These are phyloP conservation scores for Trichoderma atrobrunneum DNA, from an alignment of 2,329 filamentous ascomycete genomes.

Conservation along the genomic window DNA sequence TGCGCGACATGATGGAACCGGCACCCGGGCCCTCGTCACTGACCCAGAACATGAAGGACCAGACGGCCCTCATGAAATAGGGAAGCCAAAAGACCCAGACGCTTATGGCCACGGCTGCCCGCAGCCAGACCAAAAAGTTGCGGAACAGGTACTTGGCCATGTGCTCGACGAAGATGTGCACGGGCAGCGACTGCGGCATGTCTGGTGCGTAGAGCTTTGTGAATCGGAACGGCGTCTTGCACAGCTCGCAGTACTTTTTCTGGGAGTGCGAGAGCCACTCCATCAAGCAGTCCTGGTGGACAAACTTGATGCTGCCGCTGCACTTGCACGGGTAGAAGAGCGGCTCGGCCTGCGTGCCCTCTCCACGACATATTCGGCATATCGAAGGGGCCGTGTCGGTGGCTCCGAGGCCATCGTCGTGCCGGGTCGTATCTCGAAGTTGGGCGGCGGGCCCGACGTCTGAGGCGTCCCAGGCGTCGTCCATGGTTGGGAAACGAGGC, in stretches of 20 bases:
- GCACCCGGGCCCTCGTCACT: conserved; percentile 68
- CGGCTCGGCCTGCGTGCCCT: conserved; percentile 76
- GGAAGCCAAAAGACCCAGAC: conserved; percentile 91
- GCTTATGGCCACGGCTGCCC: conserved; percentile 72
- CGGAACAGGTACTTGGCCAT: conserved; percentile 69
- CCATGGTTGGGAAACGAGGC: neutral
- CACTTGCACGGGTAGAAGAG: conserved; percentile 99
- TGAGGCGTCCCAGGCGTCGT: conserved; percentile 3
- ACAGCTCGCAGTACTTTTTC: conserved; percentile 99
- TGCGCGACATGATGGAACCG: conserved; percentile 28
- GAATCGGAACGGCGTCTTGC: conserved; percentile 97
- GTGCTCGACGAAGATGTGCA: conserved; percentile 76
- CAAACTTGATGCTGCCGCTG: conserved; percentile 96
- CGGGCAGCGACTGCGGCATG: conserved; percentile 84
- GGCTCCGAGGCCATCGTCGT: neutral
- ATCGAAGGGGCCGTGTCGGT: conserved; percentile 60
- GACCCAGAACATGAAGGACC: conserved; percentile 93
- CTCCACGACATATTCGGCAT: conserved; percentile 95
- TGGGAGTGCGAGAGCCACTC: conserved; percentile 98
- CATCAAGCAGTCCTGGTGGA: conserved; percentile 97
- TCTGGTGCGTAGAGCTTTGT: conserved; percentile 94
- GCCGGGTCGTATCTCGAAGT: conserved; percentile 17
- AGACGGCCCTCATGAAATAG: conserved; percentile 85
- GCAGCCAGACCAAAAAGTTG: conserved; percentile 73
- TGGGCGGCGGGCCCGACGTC: conserved; percentile 18